Base-by-base conservation (phyloP, 352 stramenopile species). In the Pilasporangium apinafurcum region DNA sequence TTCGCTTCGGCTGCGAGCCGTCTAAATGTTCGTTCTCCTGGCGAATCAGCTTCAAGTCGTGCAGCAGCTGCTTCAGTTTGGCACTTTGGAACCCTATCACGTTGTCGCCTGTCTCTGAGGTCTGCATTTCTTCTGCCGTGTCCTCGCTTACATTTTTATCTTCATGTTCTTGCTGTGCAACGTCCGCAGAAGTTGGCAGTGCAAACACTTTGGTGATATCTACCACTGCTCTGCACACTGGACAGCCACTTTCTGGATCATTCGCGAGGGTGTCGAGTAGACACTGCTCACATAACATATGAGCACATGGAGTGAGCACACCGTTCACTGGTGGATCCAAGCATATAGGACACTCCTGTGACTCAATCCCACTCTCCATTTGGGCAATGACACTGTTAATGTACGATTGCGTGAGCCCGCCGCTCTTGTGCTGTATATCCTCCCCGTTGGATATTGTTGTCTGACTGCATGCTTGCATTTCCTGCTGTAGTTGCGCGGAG, bases 341-440 rank as follows among this genome's bases (percentile, higher is more conserved):
- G 40, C 85, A 96, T 26, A 96, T 74, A 5, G 83, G 83, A 39
- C 85, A 96, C 47, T 95, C 85, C 29, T 92, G 76, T 4, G 65
- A 67, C 25, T 87, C 76, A 13, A 92, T 55, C 13, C 75, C 79
- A 29, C 84, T 79, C 42, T 91, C 65, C 24, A 92, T 82, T 53
- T 93, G 78, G n/a, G 70, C 65, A 17, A 91, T 59, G 30, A 89
- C 76, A 18, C 65, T 82, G 46, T 70, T 56, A n/a, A 90, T 75
- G 39, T 90, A 90, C 18, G 63, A 73, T 16, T 49, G 30, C 2
- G 68, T 81, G 48, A 70, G 51, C 1, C 68, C 65, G 4, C 42
- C 44, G 5, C 16, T 16, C 25, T 40, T 37, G 14, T 29, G 33
- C 21, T 21, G 16, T 30, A 16, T 13, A 7, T 8, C n/a, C 9